Conservation (phyloP, 805 yeast species). For the Kuraishia piskuri region DNA sequence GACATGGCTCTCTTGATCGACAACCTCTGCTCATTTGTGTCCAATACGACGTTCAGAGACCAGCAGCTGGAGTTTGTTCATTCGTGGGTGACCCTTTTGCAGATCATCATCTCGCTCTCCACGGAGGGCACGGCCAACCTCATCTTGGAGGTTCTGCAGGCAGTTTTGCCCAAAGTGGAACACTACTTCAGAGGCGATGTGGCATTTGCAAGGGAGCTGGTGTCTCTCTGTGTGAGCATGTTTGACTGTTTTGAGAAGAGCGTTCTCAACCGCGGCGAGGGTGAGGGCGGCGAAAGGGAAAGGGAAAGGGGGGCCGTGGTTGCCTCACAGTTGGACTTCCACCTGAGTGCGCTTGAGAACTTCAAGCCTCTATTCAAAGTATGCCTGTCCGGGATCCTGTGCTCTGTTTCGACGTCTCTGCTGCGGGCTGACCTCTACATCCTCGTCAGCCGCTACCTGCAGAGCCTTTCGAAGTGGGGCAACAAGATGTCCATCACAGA, state of each 20-base stretch:
- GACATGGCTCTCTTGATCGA: neutral
- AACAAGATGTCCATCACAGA: constrained; percentile 35
- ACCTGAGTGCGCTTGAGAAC: constrained; percentile 59
- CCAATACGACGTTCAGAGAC: constrained; percentile 24
- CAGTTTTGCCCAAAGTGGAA: constrained; percentile 65
- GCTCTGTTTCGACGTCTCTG: constrained; percentile 57
- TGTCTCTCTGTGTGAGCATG: constrained; percentile 65
- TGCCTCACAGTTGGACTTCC: constrained; percentile 20
- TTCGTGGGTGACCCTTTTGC: constrained; percentile 78
- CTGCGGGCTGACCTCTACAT: constrained; percentile 77
- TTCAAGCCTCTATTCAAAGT: constrained; percentile 68
- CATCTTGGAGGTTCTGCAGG: constrained; percentile 68
- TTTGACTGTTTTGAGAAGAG: constrained; percentile 46
- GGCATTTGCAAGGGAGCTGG: constrained; percentile 63
- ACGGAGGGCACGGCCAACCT: constrained; percentile 44
- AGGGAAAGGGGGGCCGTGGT: too few relatives aligned
- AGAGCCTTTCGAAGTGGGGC: constrained; percentile 28
- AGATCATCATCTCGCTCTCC: constrained; percentile 51
- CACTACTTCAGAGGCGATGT: constrained; percentile 64
- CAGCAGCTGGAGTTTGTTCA: constrained; percentile 57
- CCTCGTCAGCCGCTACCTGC: constrained; percentile 56
- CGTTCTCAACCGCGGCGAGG: neutral
- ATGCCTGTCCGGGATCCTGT: constrained; percentile 62
- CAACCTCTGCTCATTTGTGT: neutral
- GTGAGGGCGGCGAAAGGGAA: too few relatives aligned